Conservation (phyloP, 495 filamentous ascomycete genomes). For the Xylona heveae region DNA sequence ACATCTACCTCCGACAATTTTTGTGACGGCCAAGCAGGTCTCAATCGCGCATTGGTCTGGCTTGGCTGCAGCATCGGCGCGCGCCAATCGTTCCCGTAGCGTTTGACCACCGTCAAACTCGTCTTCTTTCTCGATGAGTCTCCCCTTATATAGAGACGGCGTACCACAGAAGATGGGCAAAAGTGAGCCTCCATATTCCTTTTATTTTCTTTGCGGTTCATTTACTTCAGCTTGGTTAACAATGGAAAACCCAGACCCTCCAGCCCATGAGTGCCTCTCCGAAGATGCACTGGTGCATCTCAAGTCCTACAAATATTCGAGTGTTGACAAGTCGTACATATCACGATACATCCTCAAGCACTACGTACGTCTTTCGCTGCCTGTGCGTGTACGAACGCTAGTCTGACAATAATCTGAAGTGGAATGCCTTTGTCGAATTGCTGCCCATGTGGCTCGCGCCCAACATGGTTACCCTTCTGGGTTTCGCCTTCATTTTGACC, state of each 20-base stretch:
- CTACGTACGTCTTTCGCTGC: constrained; percentile 43
- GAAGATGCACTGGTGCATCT: constrained; percentile 61
- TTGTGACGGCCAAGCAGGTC: too few relatives aligned
- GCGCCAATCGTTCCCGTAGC: too few relatives aligned
- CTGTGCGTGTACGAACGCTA: constrained; percentile 5
- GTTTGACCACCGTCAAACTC: too few relatives aligned
- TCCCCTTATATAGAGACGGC: too few relatives aligned
- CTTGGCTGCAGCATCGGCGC: too few relatives aligned
- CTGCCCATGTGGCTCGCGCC: constrained; percentile 91
- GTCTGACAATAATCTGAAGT: constrained; percentile 28
- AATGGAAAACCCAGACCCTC: constrained; percentile 14
- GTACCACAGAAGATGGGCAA: too few relatives aligned
- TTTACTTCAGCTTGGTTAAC: too few relatives aligned
- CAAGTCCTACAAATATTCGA: constrained; percentile 89
- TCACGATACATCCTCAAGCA: constrained; percentile 84
- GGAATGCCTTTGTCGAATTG: constrained; percentile 90
- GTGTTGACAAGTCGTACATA: constrained; percentile 89
- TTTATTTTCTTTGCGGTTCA: too few relatives aligned
- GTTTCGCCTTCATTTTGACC: constrained; percentile 79
- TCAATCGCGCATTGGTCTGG: too few relatives aligned
- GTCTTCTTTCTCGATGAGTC: too few relatives aligned
- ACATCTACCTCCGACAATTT: too few relatives aligned
- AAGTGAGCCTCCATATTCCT: too few relatives aligned
- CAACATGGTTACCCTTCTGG: constrained; percentile 90
- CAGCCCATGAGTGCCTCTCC: constrained; percentile 37